Evolutionary conservation across 2,329 filamentous ascomycete genomes (phyloP), one percentile per base, ranked within the genome.

Genomic region (Geosmithia morbida): DNA sequence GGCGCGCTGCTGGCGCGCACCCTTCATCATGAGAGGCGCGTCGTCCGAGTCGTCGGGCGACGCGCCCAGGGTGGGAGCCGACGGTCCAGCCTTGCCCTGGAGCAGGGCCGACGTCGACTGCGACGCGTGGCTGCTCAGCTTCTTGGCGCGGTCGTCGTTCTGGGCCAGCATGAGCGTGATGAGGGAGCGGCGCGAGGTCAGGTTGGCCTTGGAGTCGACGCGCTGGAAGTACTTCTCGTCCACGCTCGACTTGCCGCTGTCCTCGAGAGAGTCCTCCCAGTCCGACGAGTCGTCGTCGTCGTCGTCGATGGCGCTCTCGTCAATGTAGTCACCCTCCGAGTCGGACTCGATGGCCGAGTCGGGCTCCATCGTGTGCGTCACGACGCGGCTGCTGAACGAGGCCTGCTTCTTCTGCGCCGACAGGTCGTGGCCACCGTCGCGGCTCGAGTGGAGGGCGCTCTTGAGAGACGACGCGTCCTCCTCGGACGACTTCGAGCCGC

Each of bases 221-320:
- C 92, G 84, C 63, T 89, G 81, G 74, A 98, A 98, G 56, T 87
- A 72, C 57, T 79, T 81, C 51, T 92, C 84, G 51, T 92, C 85
- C 46, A 88, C 74, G 60, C 86, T 94, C 1, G 86, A 86, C 54
- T 85, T 84, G 49, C 82, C 85, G 59, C 85, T 92, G 55, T 94
- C 86, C 51, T 85, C 85, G 19, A 85, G 78, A 0, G 83, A 87
- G 57, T 77, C 71, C 57, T 83, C 72, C 69, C 77, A 76, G 48
- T 78, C 77, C 45, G 66, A 77, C 49, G 62, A 71, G 50, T 77
- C 73, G n/a, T 80, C 78, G 47, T 85, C 78, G 47, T 85, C 81
- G 46, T 83, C 80, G 46, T 84, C 81, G 48, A 92, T 89, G 47
- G 85, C 87, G 58, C 85, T 90, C 68, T 92, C 86, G 40, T 87